Conservation (phyloP, 352 stramenopile species). For the Blastocystis sp. region DNA sequence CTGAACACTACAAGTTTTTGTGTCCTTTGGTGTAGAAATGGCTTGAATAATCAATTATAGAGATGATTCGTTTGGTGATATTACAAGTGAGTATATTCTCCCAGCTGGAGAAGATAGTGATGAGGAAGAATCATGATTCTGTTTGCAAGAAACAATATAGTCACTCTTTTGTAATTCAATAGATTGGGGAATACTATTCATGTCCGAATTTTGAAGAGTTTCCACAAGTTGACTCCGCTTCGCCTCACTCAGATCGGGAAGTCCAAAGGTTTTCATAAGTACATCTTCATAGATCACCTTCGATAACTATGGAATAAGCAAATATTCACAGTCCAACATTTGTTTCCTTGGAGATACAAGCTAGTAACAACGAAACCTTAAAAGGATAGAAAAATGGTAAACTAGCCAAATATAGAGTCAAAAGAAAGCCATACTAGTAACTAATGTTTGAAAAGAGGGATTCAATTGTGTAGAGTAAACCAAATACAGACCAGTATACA, state of each 20-base stretch:
- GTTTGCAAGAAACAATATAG: constrained; percentile 23
- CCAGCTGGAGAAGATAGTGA: neutral
- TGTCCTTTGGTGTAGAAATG: neutral
- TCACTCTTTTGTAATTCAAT: neutral
- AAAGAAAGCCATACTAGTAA: neutral
- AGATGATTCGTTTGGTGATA: neutral
- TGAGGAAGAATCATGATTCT: neutral
- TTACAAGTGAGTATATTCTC: neutral
- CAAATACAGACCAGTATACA: constrained; percentile 46
- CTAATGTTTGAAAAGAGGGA: neutral
- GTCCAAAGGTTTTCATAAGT: neutral
- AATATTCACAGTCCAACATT: neutral
- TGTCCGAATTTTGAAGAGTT: neutral
- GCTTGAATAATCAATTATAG: neutral
- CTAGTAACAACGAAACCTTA: constrained; percentile 26
- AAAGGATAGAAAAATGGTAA: constrained; percentile 51
- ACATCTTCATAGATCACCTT: constrained; percentile 39
- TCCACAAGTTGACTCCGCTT: constrained; percentile 20
- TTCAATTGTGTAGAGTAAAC: constrained; percentile 28
- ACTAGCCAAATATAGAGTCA: neutral
- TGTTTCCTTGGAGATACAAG: constrained; percentile 16
- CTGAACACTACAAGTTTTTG: neutral
- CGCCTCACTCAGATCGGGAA: neutral
- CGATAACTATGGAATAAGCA: neutral
- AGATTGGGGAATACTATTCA: neutral